Percentiles rank a stretch among this genome's conserved stretches.
Evolutionary conservation across 345 rosid species (phyloP).

Genomic region (Gossypium sturtianum): DNA sequence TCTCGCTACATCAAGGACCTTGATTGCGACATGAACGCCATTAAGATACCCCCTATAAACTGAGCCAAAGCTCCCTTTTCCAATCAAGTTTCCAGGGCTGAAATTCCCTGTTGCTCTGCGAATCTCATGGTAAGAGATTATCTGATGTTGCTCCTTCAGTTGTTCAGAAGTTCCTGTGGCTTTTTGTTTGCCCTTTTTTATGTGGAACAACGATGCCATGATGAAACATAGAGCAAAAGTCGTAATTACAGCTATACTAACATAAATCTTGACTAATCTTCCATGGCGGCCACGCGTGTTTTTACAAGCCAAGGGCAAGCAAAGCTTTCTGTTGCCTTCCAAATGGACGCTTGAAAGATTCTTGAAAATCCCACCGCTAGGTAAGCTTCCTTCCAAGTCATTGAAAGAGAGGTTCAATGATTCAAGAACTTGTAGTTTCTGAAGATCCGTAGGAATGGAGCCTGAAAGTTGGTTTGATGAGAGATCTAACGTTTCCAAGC

Average conservation of each 20-base stretch:
- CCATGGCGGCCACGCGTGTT: background rate
- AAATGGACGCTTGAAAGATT: slow-evolving; percentile 23
- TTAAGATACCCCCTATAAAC: slow-evolving; percentile 24
- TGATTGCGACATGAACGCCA: slow-evolving; percentile 29
- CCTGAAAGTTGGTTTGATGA: slow-evolving; percentile 46
- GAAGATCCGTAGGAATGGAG: slow-evolving; percentile 33
- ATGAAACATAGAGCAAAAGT: slow-evolving; percentile 14
- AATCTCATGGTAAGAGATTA: slow-evolving; percentile 41
- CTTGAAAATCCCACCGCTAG: slow-evolving; percentile 25
- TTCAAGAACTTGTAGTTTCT: slow-evolving; percentile 27
- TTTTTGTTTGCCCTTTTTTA: slow-evolving; percentile 20
- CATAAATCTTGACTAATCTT: slow-evolving; percentile 12
- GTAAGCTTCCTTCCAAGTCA: slow-evolving; percentile 38
- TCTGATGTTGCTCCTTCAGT: slow-evolving; percentile 22
- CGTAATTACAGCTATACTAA: slow-evolving; percentile 14
- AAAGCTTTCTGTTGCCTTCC: slow-evolving; percentile 34
- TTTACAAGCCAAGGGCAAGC: slow-evolving; percentile 14
- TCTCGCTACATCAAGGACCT: slow-evolving; percentile 33
- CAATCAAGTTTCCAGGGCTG: slow-evolving; percentile 30
- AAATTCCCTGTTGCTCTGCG: slow-evolving; percentile 38
- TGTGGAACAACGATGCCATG: slow-evolving; percentile 8
- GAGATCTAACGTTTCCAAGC: slow-evolving; percentile 38
- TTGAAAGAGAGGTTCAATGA: slow-evolving; percentile 47
- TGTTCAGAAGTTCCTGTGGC: background rate
- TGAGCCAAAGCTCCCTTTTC: slow-evolving; percentile 42